Evolutionary conservation across 2,329 filamentous ascomycete genomes (phyloP), one percentile per base, ranked within the genome.

Genomic region (Phialemonium atrogriseum): DNA sequence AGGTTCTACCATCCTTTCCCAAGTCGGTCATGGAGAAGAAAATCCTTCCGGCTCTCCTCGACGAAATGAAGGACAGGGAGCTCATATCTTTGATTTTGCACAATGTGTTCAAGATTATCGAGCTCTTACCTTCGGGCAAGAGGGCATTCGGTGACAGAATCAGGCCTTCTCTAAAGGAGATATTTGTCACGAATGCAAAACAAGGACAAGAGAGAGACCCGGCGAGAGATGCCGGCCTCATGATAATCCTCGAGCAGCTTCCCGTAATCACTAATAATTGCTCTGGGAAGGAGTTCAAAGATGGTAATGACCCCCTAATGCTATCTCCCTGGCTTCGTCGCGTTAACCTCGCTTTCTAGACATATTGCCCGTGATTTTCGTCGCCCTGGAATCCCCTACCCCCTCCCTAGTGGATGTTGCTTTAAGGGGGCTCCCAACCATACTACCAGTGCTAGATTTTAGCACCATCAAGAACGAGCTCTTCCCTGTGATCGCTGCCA

Each of bases 401-500:
- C 91, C 94, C 44, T 81, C 83, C 2, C 68, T 98, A 11, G 83
- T 95, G 1, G 91, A 96, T 57, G 82, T 84, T 4, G 80, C 87
- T 3, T 66, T 98, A 10, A 74, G 81, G 30, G 84, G 80, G 17
- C 61, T 98, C 5, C 80, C 86, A 2, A 68, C 76, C 1, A 74
- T 95, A n/a, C 62, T 96, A 5, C 85, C 87, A 1, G 77, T 91
- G 3, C 75, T 98, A 7, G 91, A 98, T 57, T 96, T 95, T 45
- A 93, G 82, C 44, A 96, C 89, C 0, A 88, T 95, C 48, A 98
- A 96, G 58, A 91, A 94, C 46, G 89, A 96, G 41, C 70, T 98
- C 1, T 98, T 98, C 54, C 91, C 91, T 0, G 79, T 94, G 2
- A 84, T 98, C 41, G 85, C 89, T 2, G 64, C 71, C 7, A 91